phyloP scores from a whole-genome alignment of 129 eudicot species.

The Chrysanthemum makinoi region DNA sequence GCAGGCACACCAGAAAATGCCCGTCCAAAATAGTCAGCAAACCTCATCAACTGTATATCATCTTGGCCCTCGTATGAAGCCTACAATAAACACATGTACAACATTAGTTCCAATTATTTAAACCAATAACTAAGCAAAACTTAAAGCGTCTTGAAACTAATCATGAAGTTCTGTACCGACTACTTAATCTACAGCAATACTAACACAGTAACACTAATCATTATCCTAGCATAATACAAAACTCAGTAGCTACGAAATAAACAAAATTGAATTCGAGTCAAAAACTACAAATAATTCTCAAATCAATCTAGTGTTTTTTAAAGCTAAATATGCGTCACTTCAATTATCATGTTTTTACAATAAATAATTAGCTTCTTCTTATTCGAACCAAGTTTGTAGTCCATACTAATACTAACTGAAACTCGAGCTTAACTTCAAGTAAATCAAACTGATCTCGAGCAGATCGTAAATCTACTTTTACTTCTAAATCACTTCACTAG shows the following conservation, averaged over 20 bases:
- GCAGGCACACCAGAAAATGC: constrained; percentile 79
- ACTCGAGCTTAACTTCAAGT: no score
- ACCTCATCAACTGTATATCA: constrained; percentile 91
- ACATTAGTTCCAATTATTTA: constrained; percentile 3
- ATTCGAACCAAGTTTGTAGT: no score
- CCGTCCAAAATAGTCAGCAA: constrained; percentile 95
- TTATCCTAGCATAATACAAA: not conserved
- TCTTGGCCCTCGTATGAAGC: constrained; percentile 78
- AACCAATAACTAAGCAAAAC: not conserved
- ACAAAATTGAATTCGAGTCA: no score
- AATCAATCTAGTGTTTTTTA: not conserved
- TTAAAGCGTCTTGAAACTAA: no score
- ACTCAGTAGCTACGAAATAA: no score
- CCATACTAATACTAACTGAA: no score
- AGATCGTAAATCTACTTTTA: no score
- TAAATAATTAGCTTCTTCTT: no score
- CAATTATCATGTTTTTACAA: no score
- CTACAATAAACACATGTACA: constrained; percentile 37
- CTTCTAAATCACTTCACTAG: no score
- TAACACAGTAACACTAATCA: not conserved
- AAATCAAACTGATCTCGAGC: no score
- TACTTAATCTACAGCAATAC: constrained; percentile 2
- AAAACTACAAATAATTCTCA: not conserved
- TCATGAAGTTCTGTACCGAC: not conserved
- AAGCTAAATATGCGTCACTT: not conserved